Conservation (phyloP, 2,329 filamentous ascomycete genomes). For the Claviceps africana region DNA sequence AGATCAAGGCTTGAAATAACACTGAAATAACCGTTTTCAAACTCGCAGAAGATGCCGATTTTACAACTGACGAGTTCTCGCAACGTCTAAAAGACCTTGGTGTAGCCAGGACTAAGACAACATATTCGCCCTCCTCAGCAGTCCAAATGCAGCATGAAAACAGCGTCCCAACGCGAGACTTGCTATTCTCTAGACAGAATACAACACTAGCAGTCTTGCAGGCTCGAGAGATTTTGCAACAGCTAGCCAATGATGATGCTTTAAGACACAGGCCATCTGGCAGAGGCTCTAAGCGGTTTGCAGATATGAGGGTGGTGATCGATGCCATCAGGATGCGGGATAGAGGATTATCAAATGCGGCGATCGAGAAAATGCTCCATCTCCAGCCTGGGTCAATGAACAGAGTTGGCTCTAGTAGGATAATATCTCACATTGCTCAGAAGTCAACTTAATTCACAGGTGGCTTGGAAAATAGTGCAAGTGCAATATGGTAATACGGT, state of each 20-base stretch:
- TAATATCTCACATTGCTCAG: not conserved
- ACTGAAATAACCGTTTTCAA: not conserved
- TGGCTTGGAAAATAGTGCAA: no score
- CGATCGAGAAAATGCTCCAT: not conserved
- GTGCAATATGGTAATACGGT: no score
- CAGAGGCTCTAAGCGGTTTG: conserved; percentile 1
- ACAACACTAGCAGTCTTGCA: not conserved
- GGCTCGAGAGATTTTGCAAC: not conserved
- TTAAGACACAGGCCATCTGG: not conserved
- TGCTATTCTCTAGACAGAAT: not conserved
- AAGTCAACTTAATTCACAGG: not conserved
- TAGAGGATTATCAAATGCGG: not conserved
- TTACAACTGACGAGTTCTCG: not conserved
- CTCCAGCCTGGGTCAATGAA: not conserved
- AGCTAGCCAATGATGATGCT: not conserved
- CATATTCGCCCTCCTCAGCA: not conserved
- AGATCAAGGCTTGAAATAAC: no score
- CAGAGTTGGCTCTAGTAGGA: not conserved
- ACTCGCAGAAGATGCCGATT: not conserved
- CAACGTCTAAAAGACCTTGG: not conserved
- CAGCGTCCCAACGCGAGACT: not conserved
- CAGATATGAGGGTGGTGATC: conserved; percentile 2
- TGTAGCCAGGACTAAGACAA: not conserved
- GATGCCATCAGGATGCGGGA: conserved; percentile 3
- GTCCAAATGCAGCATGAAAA: not conserved